Conservation (phyloP, 2,329 filamentous ascomycete genomes). For the Thelonectria blattea region DNA sequence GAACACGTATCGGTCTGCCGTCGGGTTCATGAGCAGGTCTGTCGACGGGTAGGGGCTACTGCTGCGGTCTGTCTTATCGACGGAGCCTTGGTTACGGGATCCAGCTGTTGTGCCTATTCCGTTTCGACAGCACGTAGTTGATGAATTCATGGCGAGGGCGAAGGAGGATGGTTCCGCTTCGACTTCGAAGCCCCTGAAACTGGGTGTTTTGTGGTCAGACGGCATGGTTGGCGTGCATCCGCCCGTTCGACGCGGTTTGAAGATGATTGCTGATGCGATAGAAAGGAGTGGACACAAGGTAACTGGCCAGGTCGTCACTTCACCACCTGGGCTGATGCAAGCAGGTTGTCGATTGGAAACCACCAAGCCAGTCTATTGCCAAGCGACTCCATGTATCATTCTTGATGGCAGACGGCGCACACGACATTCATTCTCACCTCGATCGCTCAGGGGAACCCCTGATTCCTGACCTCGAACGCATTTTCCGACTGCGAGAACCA, state of each 20-base stretch:
- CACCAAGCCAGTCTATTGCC: constrained; percentile 18
- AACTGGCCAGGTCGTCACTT: neutral
- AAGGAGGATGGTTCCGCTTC: neutral
- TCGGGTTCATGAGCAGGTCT: constrained; percentile 67
- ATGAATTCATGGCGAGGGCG: constrained; percentile 46
- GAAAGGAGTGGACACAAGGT: constrained; percentile 49
- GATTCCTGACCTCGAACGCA: constrained; percentile 47
- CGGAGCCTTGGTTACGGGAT: constrained; percentile 70
- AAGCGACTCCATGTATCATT: constrained; percentile 36
- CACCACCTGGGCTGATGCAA: neutral
- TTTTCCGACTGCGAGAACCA: constrained; percentile 39
- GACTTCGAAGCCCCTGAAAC: constrained; percentile 49
- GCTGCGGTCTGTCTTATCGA: constrained; percentile 61
- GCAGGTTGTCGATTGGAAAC: constrained; percentile 36
- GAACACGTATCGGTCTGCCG: constrained; percentile 65
- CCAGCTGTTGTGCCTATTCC: constrained; percentile 70
- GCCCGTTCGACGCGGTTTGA: constrained; percentile 54
- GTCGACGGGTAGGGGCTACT: constrained; percentile 60
- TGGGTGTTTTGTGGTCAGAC: constrained; percentile 62
- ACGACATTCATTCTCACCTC: constrained; percentile 52
- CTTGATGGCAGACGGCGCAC: constrained; percentile 41
- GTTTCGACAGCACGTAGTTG: constrained; percentile 59
- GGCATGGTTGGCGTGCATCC: constrained; percentile 58
- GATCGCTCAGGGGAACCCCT: constrained; percentile 61
- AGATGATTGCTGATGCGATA: constrained; percentile 4